phyloP scores from a whole-genome alignment of 2,329 filamentous ascomycete species.

The Myriosclerotinia curreyana region DNA sequence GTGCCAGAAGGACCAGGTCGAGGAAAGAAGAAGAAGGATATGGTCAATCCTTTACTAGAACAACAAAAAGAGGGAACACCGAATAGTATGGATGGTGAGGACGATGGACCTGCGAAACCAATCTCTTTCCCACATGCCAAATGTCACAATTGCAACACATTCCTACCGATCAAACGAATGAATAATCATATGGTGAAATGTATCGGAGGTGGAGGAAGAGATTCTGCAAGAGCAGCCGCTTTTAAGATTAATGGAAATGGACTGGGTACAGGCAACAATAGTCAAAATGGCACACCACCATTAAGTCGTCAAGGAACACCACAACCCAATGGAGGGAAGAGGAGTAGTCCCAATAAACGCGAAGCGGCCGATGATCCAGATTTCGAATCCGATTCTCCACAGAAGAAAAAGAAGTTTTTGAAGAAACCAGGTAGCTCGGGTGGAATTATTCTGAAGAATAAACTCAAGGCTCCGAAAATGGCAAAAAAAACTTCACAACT shows the following conservation, averaged over 20 bases:
- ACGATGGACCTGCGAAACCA: constrained; percentile 53
- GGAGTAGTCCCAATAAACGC: constrained; percentile 37
- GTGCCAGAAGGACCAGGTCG: constrained; percentile 70
- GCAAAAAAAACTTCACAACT: constrained; percentile 27
- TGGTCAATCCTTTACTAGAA: constrained; percentile 49
- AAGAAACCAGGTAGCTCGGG: constrained; percentile 29
- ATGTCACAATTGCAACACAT: constrained; percentile 65
- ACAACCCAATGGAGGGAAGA: constrained; percentile 33
- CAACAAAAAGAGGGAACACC: constrained; percentile 38
- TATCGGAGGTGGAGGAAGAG: constrained; percentile 63
- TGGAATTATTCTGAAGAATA: constrained; percentile 25
- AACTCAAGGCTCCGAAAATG: constrained; percentile 35
- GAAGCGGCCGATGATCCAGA: constrained; percentile 38
- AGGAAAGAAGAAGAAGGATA: constrained; percentile 79
- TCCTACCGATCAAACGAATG: constrained; percentile 61
- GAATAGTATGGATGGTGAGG: constrained; percentile 48
- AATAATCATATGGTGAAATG: constrained; percentile 68
- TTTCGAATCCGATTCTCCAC: constrained; percentile 34
- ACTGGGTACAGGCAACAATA: constrained; percentile 38
- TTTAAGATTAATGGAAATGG: constrained; percentile 59
- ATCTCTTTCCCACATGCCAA: constrained; percentile 64
- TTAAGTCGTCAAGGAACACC: constrained; percentile 63
- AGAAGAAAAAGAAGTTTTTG: constrained; percentile 37
- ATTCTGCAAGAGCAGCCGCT: constrained; percentile 59
- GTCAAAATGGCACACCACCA: constrained; percentile 57